Evolutionary conservation across 108 stramenopile species (phyloP).

Genomic region (Cyclotella baltica): DNA sequence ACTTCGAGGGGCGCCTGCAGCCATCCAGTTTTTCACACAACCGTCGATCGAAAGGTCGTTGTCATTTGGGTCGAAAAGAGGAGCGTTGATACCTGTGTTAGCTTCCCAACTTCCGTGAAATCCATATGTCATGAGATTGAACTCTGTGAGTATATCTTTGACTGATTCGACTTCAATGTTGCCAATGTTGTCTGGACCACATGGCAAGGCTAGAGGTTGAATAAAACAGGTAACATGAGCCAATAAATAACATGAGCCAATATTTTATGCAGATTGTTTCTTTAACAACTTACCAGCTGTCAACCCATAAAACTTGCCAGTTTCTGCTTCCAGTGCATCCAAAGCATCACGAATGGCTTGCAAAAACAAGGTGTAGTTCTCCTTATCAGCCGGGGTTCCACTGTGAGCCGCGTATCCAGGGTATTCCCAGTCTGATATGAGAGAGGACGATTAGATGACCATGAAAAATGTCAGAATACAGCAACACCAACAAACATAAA

Average conservation of each 20-base stretch:
- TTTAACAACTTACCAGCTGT: conserved; percentile 14
- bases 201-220: conserved; percentile 37
- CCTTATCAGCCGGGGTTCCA: conserved; percentile 40
- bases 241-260: neutral
- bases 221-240: neutral
- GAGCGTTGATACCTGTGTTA: conserved; percentile 43
- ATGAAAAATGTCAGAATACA: neutral
- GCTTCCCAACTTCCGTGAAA: conserved; percentile 26
- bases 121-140: conserved; percentile 55
- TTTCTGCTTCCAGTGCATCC: conserved; percentile 33
- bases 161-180: conserved; percentile 28
- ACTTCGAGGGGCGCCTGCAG: conserved; percentile 13
- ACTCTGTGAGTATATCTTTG: conserved; percentile 19
- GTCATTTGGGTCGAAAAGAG: conserved; percentile 25
- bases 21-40: conserved; percentile 43
- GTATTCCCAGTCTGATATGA: conserved; percentile 42
- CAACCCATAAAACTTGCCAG: conserved; percentile 34
- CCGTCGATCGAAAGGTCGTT: conserved; percentile 21
- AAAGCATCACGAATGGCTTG: conserved; percentile 33
- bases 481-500: neutral
- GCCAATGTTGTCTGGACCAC: conserved; percentile 25
- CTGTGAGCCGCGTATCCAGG: conserved; percentile 41
- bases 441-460: neutral
- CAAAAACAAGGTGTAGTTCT: conserved; percentile 37
- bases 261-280: neutral